Base-by-base conservation (phyloP, 2,329 filamentous ascomycete species). In the Xylariaceae sp. region DNA sequence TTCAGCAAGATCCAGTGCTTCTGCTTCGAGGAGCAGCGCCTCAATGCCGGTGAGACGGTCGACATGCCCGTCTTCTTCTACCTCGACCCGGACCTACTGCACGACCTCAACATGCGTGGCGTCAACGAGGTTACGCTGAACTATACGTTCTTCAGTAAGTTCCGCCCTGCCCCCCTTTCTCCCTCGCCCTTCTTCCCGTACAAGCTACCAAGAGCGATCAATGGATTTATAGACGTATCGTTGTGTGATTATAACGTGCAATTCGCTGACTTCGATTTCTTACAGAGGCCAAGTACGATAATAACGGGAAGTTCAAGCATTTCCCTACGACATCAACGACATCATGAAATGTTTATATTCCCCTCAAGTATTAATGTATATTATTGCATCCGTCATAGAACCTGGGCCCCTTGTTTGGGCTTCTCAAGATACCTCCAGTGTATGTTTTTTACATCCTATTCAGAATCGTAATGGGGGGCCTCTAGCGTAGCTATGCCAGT, bases 51-150 rank as follows among this genome's bases (percentile, higher is more conserved):
- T 44, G 95, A 99, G 79, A 94, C 91, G 44, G 94, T 99, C 51
- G 94, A 99, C 71, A 99, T 99, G 95, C 95, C 94, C 0, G 95
- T 99, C 0, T 99, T 99, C 73, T 99, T 99, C 74, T 99, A 97
- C 72, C 88, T 99, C 62, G 94, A 99, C 68, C 94, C 94, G 0
- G 94, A 97, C 68, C 86, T 99, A 74, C 79, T 92, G 56, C 91
- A 88, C 64, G 94, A 99, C 72, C 76, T 92, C 50, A 91, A 88
- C 61, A 97, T 96, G 92, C 89, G 82, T 73, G 88, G 88, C 0
- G 89, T 99, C 59, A 90, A 96, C 74, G 96, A 91, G 1, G 91
- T 99, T 53, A 99, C 94, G 35, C 73, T 99, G 67, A 95, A 87
- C 64, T 99, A 99, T 74, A 99, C 94, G 0, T 99, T 99, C 71